Evolutionary conservation across 164 flowering plant genomes (phyloP).

Genomic region (Platanus orientalis): DNA sequence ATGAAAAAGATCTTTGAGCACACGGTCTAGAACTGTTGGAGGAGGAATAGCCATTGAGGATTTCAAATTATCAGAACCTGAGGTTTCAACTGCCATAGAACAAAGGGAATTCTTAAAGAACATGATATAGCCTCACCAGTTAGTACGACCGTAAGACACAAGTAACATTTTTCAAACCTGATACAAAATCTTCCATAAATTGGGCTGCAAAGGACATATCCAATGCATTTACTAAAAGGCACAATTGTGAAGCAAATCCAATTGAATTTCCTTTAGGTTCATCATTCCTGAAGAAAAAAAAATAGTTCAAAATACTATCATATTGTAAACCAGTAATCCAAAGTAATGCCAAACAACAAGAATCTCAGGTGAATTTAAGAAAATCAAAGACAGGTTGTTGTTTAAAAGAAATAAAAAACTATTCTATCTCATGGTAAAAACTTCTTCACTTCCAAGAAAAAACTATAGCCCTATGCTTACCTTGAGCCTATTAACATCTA

Average conservation of each 20-base stretch:
- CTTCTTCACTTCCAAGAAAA: no score
- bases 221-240: conserved; percentile 62
- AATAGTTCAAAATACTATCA: neutral
- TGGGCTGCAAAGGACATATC: conserved; percentile 67
- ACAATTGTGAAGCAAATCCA: conserved; percentile 88
- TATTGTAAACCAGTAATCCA: neutral
- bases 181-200: conserved; percentile 86
- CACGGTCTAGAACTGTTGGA: conserved; percentile 86
- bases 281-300: conserved; percentile 25
- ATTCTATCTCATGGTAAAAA: no score
- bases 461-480: no score
- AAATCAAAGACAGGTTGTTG: neutral
- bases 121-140: neutral
- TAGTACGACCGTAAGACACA: neutral
- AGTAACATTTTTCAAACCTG: conserved; percentile 48
- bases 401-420: neutral
- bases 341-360: neutral
- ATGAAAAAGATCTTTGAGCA: conserved; percentile 87
- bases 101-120: neutral
- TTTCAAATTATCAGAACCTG: conserved; percentile 55
- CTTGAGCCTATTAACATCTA: no score
- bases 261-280: conserved; percentile 32
- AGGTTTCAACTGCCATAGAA: conserved; percentile 57
- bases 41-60: conserved; percentile 73
- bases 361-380: neutral